Evolutionary conservation across 2,329 filamentous ascomycete genomes (phyloP), one percentile per base, ranked within the genome.

Genomic region (Aspergillus sp.): DNA sequence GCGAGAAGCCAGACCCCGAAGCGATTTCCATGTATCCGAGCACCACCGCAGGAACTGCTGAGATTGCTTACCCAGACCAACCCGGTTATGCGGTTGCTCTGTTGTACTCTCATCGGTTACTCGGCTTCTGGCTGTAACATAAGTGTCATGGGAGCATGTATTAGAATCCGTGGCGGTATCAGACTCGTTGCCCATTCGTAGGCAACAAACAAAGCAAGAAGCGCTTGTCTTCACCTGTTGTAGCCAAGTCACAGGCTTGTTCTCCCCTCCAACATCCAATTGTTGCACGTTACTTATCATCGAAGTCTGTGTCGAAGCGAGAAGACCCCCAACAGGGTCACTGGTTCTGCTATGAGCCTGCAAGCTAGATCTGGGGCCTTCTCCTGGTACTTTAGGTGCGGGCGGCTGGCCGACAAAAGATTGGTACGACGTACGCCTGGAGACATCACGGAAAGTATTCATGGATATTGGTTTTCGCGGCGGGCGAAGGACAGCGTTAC

Each of bases 81-180:
- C 18, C n/a, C 22, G 22, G 29, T 5, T 22, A n/a, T 50, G 57
- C 11, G 16, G 5, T 16, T 26, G 39, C 6, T 55, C 54, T 50
- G 49, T 20, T 6, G 52, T 14, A 26, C 26, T 55, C 3, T 52
- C 58, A 47, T 58, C 52, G 6, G 36, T 56, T 42, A 49, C 4
- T 22, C 49, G 57, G 50, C 55, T 57, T 12, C 53, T 52, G 6
- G 63, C 63, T 24, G 63, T 65, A 10, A 47, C 39, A 51, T 64
- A 65, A 6, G 63, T 65, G 3, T 65, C 63, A 45, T 60, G 54
- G 12, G 59, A 64, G 14, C 54, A 18, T 10, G 56, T 56, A 31
- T 58, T 63, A 11, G 60, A 59, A 42, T 59, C 55, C 14, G 59
- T 22, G 31, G 12, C 18, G 12, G 52, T 39, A n/a, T 59, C 52